Conservation (phyloP, 441 rosid species). For the Capsella rubella region DNA sequence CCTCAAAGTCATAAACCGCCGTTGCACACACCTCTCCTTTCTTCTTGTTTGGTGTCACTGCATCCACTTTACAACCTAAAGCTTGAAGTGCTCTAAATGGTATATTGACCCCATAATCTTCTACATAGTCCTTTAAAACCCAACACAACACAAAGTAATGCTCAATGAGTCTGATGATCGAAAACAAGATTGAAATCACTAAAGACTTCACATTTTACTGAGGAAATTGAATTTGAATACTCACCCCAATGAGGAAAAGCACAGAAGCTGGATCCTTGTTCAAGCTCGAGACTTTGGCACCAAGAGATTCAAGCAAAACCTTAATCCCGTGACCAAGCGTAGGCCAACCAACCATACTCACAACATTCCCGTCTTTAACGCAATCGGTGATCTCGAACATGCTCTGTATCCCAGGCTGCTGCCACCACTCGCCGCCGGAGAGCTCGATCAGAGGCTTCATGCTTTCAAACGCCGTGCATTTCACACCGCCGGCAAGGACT, state of each 20-base stretch:
- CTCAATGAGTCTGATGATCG: not conserved
- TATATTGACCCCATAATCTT: constrained; percentile 58
- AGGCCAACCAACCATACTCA: constrained; percentile 61
- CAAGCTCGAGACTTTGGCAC: constrained; percentile 41
- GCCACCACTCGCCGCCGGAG: constrained; percentile 64
- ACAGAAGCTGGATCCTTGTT: constrained; percentile 41
- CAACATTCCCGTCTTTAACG: constrained; percentile 53
- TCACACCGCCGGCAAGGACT: constrained; percentile 48
- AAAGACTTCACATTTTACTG: not conserved
- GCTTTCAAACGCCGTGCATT: constrained; percentile 59
- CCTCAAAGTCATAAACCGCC: constrained; percentile 51
- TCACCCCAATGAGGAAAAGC: constrained; percentile 56
- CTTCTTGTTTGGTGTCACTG: constrained; percentile 57
- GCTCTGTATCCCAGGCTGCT: constrained; percentile 53
- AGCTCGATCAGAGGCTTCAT: constrained; percentile 54
- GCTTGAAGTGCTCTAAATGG: constrained; percentile 60
- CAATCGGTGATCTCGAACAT: constrained; percentile 55
- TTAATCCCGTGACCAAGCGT: constrained; percentile 49
- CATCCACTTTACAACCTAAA: constrained; percentile 57
- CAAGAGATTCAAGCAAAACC: constrained; percentile 50
- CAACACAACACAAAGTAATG: not conserved
- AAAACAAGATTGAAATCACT: constrained; percentile 3
- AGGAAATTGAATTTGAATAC: constrained; percentile 4
- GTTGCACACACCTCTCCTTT: constrained; percentile 55
- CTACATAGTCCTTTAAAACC: constrained; percentile 55